Percentiles rank a stretch among this genome's conserved stretches.
phyloP scores from a whole-genome alignment of 768 basidiomycete species.

The Termitomyces titanicus region DNA sequence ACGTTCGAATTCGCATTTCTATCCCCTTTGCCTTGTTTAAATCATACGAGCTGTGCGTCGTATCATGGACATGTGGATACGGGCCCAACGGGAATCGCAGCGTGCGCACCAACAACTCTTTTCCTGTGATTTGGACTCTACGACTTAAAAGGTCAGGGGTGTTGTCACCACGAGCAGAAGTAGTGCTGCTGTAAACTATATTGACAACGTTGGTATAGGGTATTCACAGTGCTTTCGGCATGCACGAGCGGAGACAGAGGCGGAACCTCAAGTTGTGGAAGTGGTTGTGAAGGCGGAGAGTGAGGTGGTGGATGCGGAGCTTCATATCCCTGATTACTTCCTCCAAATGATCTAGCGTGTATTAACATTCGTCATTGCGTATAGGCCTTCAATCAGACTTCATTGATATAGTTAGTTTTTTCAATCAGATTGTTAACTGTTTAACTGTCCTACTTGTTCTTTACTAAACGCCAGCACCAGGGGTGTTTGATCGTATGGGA shows the following conservation, averaged over 20 bases:
- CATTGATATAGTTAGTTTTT: too few relatives aligned
- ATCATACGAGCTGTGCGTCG: not conserved
- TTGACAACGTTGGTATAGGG: not conserved
- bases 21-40: not conserved
- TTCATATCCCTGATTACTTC: not conserved
- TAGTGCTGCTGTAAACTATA: not conserved
- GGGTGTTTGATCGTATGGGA: too few relatives aligned
- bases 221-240: not conserved
- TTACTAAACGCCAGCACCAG: too few relatives aligned
- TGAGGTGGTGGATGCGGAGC: not conserved
- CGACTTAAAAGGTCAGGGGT: not conserved
- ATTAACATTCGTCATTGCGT: too few relatives aligned
- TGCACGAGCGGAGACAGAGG: not conserved
- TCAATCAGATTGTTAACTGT: too few relatives aligned
- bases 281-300: not conserved
- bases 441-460: too few relatives aligned
- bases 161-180: not conserved
- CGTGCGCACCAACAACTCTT: not conserved
- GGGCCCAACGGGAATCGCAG: not conserved
- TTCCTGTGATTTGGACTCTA: not conserved
- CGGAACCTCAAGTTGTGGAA: not conserved
- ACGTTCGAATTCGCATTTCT: not conserved
- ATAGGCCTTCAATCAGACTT: too few relatives aligned
- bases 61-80: not conserved
- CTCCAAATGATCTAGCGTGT: too few relatives aligned